Conservation (phyloP, 805 yeast genomes). For the Sugiyamaella chiloensis region DNA sequence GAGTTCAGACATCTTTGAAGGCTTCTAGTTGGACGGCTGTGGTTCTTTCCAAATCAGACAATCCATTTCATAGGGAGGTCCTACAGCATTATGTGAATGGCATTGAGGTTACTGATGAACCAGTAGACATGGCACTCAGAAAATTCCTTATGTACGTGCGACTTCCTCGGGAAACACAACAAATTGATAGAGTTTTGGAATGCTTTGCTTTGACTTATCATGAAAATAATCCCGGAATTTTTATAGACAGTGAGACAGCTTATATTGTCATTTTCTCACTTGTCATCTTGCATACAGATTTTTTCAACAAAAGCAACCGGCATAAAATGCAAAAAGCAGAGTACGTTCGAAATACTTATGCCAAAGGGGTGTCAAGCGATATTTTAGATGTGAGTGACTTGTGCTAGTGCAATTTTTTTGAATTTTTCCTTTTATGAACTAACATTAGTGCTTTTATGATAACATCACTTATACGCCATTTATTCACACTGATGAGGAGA, state of each 20-base stretch:
- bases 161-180: conserved; percentile 71
- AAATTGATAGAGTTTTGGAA: conserved; percentile 64
- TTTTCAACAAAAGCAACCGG: conserved; percentile 63
- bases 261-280: conserved; percentile 63
- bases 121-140: conserved; percentile 64
- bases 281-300: conserved; percentile 71
- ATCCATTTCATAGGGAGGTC: conserved; percentile 28
- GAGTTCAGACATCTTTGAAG: conserved; percentile 25
- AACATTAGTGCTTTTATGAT: conserved; percentile 57
- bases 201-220: conserved; percentile 54
- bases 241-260: conserved; percentile 48
- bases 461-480: conserved; percentile 63
- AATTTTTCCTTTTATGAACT: conserved; percentile 33
- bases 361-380: conserved; percentile 36
- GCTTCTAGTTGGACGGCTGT: conserved; percentile 26
- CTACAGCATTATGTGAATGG: conserved; percentile 31
- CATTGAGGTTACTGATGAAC: conserved; percentile 52
- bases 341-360: conserved; percentile 47
- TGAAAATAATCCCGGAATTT: conserved; percentile 40
- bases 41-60: conserved; percentile 33
- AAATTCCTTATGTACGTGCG: conserved; percentile 55
- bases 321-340: conserved; percentile 64
- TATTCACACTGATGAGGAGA: conserved; percentile 41
- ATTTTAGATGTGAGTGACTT: conserved; percentile 34
- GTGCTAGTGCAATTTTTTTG: conserved; percentile 30